Base-by-base conservation (phyloP, 805 yeast species). In the Suhomyces pyralidae region DNA sequence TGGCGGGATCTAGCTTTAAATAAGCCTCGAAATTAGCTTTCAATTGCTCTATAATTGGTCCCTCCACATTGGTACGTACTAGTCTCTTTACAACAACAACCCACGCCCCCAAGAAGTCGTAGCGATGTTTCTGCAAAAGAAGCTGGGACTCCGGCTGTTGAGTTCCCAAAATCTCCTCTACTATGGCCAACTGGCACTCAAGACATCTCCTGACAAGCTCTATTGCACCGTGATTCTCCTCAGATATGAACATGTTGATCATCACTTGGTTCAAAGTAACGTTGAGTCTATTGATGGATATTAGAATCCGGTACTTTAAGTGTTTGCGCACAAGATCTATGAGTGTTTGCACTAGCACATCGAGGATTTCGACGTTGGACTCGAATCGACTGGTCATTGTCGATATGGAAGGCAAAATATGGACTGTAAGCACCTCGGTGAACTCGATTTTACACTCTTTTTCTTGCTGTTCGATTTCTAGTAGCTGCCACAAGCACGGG, bases 31-130 rank as follows among this genome's bases (percentile, higher is more conserved):
- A 38, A 38, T 38, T 38, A 17, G n/a, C 24, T 19, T 19, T 38
- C 3, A 38, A 7, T 19, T 38, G 42, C 24, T 38, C 24, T 17
- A 38, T 38, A 8, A 38, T 38, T 19, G 20, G 24, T 8, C 42
- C 24, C n/a, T 38, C 20, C n/a, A 28, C 30, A 7, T 40, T 44
- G 17, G 25, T 22, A 1, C 44, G 25, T 7, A 38, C 12, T 3
- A 48, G 44, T 22, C 67, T 50, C 34, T 54, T 55, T 22, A 51
- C 24, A 19, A 66, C 36, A 5, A 73, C 61, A 3, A 61, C 53
- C 79, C 79, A 75, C 3, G 70, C 60, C 2, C 68, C 78, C 40
- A 74, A 42, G 7, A 71, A 62, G 52, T 75, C 79, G 50, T 60
- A 68, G 48, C 58, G 60, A 57, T 73, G 73, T 17, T 56, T 58